Evolutionary conservation across 108 stramenopile genomes (phyloP), one percentile per base, ranked within the genome.

Genomic region (Thalassiosira profunda): DNA sequence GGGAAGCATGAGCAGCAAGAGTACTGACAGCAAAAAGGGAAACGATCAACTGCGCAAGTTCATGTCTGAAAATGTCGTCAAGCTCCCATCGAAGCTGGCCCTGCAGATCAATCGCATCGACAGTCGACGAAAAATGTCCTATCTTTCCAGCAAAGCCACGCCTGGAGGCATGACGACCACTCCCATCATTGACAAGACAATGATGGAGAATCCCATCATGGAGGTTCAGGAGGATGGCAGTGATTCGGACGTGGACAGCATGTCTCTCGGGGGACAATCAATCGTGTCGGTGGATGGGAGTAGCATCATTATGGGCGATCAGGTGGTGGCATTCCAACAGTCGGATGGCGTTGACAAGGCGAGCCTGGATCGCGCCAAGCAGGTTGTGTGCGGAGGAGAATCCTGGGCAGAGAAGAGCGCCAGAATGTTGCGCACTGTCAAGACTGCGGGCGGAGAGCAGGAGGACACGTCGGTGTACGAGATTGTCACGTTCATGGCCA

Each of bases 401-500:
- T 81, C 70, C n/a, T 94, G 90, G 88, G 80, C 85, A 12, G 93
- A 93, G 57, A 92, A 92, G 62, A 90, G 88, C 53, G 79, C 80
- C n/a, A 75, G 87, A 1, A 91, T 95, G 86, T 59, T 96, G 12
- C 81, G 74, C 23, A 84, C 82, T 37, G 67, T 52, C 21, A 63
- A 75, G 33, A 62, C 46, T 17, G 70, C 80, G 44, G 56, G 61
- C 30, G 78, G 74, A 10, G 72, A 80, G 21, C 43, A 56, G 53
- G 70, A 84, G 14, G 68, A 77, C 1, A 28, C 63, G 31, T 68
- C 64, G 34, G 67, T 81, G 8, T 69, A 71, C 15, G 90, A 93
- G 61, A 80, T 94, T 34, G 83, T 87, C 2, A 63, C 77, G 21
- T 72, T 94, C 66, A 95, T 99, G 81, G 82, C 96, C 36, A 99